phyloP scores from a whole-genome alignment of 176 grass and related monocot genomes.

The Rhynchospora breviuscula region DNA sequence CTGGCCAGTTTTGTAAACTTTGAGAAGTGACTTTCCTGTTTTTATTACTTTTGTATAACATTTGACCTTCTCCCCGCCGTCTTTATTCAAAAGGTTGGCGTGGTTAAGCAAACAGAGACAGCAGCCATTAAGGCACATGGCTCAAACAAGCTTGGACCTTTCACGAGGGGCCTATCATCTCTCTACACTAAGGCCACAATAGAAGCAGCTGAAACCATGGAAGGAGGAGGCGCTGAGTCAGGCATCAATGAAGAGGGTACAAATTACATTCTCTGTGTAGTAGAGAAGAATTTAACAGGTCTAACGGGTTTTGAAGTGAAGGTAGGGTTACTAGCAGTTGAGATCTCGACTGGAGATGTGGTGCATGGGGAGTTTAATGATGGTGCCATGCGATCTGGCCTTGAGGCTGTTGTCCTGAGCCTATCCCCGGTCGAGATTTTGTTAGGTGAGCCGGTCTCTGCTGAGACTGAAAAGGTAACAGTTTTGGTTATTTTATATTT shows the following conservation, averaged over 20 bases:
- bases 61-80: not conserved
- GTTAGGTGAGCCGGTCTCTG: conserved; percentile 50
- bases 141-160: conserved; percentile 41
- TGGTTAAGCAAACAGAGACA: conserved; percentile 93
- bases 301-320: conserved; percentile 37
- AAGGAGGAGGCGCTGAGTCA: conserved; percentile 15
- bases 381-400: conserved; percentile 39
- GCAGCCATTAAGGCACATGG: conserved; percentile 77
- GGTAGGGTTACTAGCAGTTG: conserved; percentile 51
- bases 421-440: conserved; percentile 73
- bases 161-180: conserved; percentile 50
- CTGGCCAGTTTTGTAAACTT: not conserved
- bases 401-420: conserved; percentile 72
- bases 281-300: conserved; percentile 56
- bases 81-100: conserved; percentile 50
- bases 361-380: conserved; percentile 81
- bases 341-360: conserved; percentile 77
- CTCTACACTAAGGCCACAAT: conserved; percentile 92
- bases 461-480: conserved; percentile 61
- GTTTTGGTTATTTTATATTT: not conserved
- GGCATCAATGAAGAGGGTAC: conserved; percentile 20
- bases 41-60: not conserved
- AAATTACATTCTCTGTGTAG: conserved; percentile 71
- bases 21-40: not conserved
- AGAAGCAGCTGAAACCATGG: conserved; percentile 71